Conservation (phyloP, 148 eudicot species). For the Rhododendron simsii region DNA sequence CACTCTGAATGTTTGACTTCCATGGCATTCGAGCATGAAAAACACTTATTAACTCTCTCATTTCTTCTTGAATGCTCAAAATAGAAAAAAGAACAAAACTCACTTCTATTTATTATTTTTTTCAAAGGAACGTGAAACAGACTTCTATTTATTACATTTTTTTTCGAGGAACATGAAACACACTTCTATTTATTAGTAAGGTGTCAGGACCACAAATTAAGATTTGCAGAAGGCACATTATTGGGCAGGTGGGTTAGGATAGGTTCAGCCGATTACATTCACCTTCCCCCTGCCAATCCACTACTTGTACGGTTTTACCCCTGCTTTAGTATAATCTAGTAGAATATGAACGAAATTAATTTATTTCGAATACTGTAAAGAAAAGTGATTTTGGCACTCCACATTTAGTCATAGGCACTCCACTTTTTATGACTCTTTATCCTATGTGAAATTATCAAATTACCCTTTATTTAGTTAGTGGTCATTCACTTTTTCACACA, state of each 20-base stretch:
- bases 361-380: too few species aligned
- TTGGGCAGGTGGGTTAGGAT: background rate
- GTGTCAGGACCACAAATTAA: background rate
- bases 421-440: too few species aligned
- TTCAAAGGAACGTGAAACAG: background rate
- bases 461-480: too few species aligned
- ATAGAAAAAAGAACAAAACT: too few species aligned
- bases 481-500: too few species aligned
- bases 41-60: background rate
- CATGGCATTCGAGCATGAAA: too few species aligned
- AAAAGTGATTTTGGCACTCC: too few species aligned
- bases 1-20: too few species aligned
- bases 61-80: background rate
- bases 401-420: too few species aligned
- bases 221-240: background rate
- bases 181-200: background rate
- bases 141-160: background rate
- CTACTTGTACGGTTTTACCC: background rate
- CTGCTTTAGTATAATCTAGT: background rate
- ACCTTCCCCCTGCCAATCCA: background rate
- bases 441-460: too few species aligned
- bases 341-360: too few species aligned
- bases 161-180: too few species aligned
- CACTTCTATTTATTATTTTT: background rate
- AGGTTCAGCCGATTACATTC: background rate